A percentile compares a stretch with the other conserved stretches of the same genome.
Conservation (phyloP, 257 asterid species). For the Solanum chiquidenum region DNA sequence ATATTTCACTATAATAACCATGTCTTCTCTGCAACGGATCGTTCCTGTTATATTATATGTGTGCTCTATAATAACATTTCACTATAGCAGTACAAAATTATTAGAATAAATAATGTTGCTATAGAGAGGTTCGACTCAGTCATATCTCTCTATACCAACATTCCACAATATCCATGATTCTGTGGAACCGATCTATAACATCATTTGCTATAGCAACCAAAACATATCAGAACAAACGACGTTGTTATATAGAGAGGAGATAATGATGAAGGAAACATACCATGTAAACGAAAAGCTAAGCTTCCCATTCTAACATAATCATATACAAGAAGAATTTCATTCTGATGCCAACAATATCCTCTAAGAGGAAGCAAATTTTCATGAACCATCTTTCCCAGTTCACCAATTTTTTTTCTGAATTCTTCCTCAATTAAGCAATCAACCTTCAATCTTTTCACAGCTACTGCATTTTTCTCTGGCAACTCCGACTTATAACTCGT, state of each 20-base stretch:
- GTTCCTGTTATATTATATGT: neutral
- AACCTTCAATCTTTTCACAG: constrained; percentile 12
- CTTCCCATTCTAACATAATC: constrained; percentile 18
- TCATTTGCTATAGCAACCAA: neutral
- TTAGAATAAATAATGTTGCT: neutral
- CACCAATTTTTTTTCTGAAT: constrained; percentile 5
- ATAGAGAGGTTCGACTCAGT: neutral
- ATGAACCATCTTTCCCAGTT: constrained; percentile 9
- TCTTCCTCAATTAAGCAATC: neutral
- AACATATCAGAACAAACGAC: neutral
- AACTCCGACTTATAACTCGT: constrained; percentile 10
- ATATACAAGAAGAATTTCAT: constrained; percentile 11
- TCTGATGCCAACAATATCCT: constrained; percentile 2
- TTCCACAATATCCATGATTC: neutral
- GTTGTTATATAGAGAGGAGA: neutral
- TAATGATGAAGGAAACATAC: constrained; percentile 1
- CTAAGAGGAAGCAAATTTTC: constrained; percentile 10
- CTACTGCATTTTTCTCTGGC: neutral
- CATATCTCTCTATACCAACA: neutral
- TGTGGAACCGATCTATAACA: neutral
- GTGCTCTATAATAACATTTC: neutral
- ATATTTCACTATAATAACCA: neutral
- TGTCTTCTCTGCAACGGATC: neutral
- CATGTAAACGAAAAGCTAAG: constrained; percentile 21
- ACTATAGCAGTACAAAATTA: neutral